Evolutionary conservation across 768 basidiomycete genomes (phyloP).

Genomic region (Pholiota conissans): DNA sequence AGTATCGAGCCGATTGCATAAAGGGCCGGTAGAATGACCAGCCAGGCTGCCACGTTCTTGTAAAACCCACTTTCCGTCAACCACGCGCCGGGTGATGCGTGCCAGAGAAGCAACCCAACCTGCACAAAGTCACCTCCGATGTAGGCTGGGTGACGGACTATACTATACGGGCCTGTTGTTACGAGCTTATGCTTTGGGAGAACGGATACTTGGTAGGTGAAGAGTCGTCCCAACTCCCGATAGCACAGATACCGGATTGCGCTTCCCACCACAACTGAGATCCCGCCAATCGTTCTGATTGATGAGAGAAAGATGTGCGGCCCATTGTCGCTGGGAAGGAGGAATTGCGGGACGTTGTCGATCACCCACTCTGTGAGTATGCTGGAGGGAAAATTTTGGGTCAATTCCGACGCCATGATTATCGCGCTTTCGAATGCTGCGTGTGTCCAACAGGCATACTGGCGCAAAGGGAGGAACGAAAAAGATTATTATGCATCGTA

Average conservation of each 20-base stretch:
- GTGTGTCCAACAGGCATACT: background rate
- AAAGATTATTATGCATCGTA: background rate
- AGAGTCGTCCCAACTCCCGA: constrained; percentile 32
- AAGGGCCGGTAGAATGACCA: background rate
- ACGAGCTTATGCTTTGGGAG: constrained; percentile 25
- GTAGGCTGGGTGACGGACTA: constrained; percentile 36
- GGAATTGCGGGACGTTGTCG: background rate
- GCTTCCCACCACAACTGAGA: background rate
- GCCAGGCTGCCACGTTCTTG: background rate
- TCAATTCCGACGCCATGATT: background rate
- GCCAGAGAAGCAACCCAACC: constrained; percentile 1
- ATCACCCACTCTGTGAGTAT: background rate
- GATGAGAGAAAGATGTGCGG: background rate
- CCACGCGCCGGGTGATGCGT: constrained; percentile 7
- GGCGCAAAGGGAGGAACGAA: background rate
- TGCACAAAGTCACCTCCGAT: constrained; percentile 3
- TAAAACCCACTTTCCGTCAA: constrained; percentile 3
- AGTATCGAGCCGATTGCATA: background rate
- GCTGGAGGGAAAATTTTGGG: background rate
- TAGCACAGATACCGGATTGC: constrained; percentile 19
- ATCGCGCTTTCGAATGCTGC: background rate
- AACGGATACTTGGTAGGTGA: constrained; percentile 40
- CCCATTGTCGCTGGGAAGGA: background rate
- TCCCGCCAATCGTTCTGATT: background rate
- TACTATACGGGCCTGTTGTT: constrained; percentile 29